Base-by-base conservation (phyloP, 768 basidiomycete genomes). In the Obba rivulosa region DNA sequence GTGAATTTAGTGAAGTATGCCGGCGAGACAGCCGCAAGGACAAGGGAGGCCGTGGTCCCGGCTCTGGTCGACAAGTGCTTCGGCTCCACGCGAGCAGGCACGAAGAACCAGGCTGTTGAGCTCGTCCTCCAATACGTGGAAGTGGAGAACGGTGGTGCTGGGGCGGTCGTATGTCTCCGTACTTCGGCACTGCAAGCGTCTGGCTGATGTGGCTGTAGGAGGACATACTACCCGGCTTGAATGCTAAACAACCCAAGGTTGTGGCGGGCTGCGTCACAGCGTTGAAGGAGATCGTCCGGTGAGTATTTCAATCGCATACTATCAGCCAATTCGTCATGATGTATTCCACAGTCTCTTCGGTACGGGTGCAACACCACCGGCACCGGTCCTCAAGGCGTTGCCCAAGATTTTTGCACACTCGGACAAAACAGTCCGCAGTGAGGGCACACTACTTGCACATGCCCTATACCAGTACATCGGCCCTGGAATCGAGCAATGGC, bases 61-160 rank as follows among this genome's bases (percentile, higher is more conserved):
- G 85, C 87, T 3, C 68, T 99, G 50, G 93, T 98, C 34, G 96
- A 99, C 60, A 99, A 99, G 67, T 92, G 91, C 60, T 78, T 96
- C 47, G 93, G 95, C 21, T 92, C 94, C 17, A 71, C 92, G 34
- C 78, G 94, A 61, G 85, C 87, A 9, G 92, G 91, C 18, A 97
- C 95, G 16, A 96, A 85, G 71, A 79, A 75, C 52, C 87, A 94
- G 51, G 88, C 90, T 11, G 67, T 89, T 35, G 96, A 97, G 58
- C 76, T 96, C 13, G 77, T 81, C 45, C 67, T 93, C 57, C 87
- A 94, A 63, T 98, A 92, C 63, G 85, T 92, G 31, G 96, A 97
- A 64, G 86, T 92, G 24, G 94, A 94, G 68, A 97, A 96, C 66
- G 74, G 78, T 39, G 94, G 82, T 21, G 77, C 87, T 50, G 90